Conservation (phyloP, 139 green algal species). For the Parachlorella kessleri region DNA sequence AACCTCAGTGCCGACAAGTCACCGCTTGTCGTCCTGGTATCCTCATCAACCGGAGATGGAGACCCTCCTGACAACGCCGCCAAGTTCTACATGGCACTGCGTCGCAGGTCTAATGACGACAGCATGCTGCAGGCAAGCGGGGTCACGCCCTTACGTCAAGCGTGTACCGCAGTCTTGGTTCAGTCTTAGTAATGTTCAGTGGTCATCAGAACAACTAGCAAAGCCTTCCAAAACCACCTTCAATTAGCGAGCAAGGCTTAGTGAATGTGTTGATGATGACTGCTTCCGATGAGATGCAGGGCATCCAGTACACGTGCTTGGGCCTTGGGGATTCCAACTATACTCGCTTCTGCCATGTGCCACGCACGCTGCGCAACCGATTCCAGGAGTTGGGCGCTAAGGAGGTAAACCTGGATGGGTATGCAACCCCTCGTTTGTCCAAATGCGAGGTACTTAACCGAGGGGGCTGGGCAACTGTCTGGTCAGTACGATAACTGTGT, state of each 20-base stretch:
- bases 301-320: constrained; percentile 84
- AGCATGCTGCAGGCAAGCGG: neutral
- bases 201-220: no score
- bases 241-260: no score
- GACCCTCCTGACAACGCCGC: constrained; percentile 93
- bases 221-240: no score
- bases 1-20: constrained; percentile 46
- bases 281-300: no score
- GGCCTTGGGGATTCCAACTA: constrained; percentile 98
- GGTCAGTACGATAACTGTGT: no score
- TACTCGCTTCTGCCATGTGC: constrained; percentile 90
- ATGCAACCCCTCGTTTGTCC: no score
- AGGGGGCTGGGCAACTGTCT: no score
- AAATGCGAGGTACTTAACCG: no score
- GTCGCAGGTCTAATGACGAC: constrained; percentile 45
- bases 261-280: no score
- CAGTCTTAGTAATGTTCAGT: no score
- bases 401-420: constrained; percentile 16
- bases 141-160: no score
- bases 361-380: constrained; percentile 62
- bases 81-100: constrained; percentile 64
- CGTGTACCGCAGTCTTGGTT: no score
- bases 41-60: constrained; percentile 85
- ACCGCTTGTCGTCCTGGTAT: constrained; percentile 60
- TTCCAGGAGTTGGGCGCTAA: constrained; percentile 82